Conservation (phyloP, 2,329 filamentous ascomycete genomes). For the Fusarium gaditjirri region DNA sequence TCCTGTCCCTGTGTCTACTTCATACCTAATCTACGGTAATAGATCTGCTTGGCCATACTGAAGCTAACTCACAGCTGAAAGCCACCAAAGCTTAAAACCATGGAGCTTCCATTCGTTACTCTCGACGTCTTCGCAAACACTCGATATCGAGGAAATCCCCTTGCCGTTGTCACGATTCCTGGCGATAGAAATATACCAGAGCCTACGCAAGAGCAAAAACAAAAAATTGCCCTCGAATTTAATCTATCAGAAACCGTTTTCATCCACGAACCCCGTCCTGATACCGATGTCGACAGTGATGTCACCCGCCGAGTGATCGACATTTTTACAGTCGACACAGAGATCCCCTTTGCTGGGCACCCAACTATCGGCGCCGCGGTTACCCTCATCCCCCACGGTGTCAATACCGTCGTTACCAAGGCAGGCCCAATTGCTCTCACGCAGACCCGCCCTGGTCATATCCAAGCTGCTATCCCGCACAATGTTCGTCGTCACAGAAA, state of each 20-base stretch:
- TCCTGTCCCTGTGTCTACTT: background rate
- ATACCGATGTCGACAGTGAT: conserved; percentile 45
- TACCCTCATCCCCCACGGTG: conserved; percentile 55
- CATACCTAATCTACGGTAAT: background rate
- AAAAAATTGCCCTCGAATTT: conserved; percentile 69
- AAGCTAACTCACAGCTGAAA: conserved; percentile 3
- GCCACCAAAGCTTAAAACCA: conserved; percentile 43
- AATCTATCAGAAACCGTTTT: conserved; percentile 74
- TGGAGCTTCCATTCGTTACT: conserved; percentile 61
- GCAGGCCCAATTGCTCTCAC: conserved; percentile 65
- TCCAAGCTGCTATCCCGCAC: conserved; percentile 73
- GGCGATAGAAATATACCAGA: conserved; percentile 42
- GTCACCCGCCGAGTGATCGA: conserved; percentile 58
- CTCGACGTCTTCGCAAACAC: conserved; percentile 68
- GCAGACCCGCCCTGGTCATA: conserved; percentile 53
- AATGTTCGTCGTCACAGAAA: conserved; percentile 69
- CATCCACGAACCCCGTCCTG: conserved; percentile 58
- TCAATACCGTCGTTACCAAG: conserved; percentile 62
- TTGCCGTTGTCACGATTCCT: conserved; percentile 68
- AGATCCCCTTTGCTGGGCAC: conserved; percentile 72
- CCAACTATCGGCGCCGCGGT: conserved; percentile 68
- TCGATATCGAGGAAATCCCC: conserved; percentile 66
- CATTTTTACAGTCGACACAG: conserved; percentile 66
- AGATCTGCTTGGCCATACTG: background rate
- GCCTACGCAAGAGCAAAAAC: conserved; percentile 64